phyloP scores from a whole-genome alignment of 179 eudicot genomes.

The Beta macrorhiza region DNA sequence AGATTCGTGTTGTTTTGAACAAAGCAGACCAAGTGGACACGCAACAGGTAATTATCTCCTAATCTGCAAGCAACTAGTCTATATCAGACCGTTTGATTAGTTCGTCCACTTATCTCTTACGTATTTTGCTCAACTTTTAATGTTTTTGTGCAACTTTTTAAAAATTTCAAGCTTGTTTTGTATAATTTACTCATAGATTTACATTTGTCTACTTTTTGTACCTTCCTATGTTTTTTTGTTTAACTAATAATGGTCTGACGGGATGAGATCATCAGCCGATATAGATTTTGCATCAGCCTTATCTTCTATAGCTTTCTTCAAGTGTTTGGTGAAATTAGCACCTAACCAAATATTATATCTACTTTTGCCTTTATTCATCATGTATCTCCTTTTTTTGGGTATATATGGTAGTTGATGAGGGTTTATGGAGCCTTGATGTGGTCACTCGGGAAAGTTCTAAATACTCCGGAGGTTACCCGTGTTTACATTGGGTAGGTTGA shows the following conservation, averaged over 20 bases:
- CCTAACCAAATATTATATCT: background rate
- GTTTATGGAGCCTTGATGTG: slow-evolving; percentile 97
- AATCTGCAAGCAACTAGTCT: background rate
- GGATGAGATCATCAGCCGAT: no score
- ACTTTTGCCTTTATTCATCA: background rate
- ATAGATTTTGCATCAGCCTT: no score
- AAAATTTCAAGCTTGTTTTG: no score
- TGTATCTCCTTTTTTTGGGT: background rate
- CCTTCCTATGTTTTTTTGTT: no score
- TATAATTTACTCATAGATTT: no score
- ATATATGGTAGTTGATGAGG: slow-evolving; percentile 64
- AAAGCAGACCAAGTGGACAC: slow-evolving; percentile 94
- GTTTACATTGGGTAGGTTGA: slow-evolving; percentile 78
- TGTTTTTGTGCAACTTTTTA: no score
- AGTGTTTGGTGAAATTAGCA: background rate
- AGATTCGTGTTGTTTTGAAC: slow-evolving; percentile 84
- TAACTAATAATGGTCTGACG: no score
- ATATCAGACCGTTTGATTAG: no score
- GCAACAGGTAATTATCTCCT: slow-evolving; percentile 49
- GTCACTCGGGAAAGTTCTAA: slow-evolving; percentile 88
- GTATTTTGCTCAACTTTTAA: no score
- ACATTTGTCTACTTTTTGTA: no score
- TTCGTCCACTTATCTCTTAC: no score
- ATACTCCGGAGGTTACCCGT: slow-evolving; percentile 88
- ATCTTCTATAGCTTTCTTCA: background rate